A percentile compares a stretch with the other conserved stretches of the same genome.
These are phyloP conservation scores for Annulohypoxylon moriforme DNA, from an alignment of 495 filamentous ascomycete species.

Conservation along the genomic window DNA sequence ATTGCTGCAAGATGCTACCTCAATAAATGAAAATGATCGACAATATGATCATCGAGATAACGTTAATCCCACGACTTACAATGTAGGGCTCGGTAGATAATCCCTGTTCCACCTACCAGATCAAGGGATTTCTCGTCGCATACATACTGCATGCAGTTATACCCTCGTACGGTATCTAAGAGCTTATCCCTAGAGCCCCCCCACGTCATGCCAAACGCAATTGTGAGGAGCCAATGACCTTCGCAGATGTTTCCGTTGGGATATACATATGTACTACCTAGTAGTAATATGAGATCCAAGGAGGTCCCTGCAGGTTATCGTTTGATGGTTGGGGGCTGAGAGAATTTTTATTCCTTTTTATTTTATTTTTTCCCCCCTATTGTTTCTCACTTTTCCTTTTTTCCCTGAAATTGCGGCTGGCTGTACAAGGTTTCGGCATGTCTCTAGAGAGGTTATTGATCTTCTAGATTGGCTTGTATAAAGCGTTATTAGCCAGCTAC, in stretches of 20 bases:
- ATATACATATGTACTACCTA: background rate
- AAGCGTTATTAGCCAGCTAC: constrained; percentile 6
- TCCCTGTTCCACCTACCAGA: constrained; percentile 31
- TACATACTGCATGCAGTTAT: constrained; percentile 40
- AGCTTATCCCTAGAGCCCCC: constrained; percentile 12
- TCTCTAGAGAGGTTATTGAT: background rate
- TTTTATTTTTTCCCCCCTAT: background rate
- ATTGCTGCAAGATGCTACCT: constrained; percentile 24
- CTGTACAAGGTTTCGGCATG: background rate
- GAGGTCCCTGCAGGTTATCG: background rate
- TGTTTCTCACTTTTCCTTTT: background rate
- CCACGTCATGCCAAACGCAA: constrained; percentile 14
- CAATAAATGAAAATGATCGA: constrained; percentile 28
- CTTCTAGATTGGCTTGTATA: constrained; percentile 22
- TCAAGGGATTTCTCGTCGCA: constrained; percentile 27
- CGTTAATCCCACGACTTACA: constrained; percentile 26
- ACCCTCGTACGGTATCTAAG: constrained; percentile 23
- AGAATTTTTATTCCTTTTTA: background rate
- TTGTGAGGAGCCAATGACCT: constrained; percentile 7
- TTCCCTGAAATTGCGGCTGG: background rate
- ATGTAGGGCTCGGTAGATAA: background rate
- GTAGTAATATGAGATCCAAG: constrained; percentile 1
- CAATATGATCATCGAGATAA: constrained; percentile 30
- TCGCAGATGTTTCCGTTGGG: constrained; percentile 1
- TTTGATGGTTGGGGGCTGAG: background rate